Percentiles rank a stretch among this genome's conserved stretches.
phyloP scores from a whole-genome alignment of 1,139 yeast species.

The Candida dubliniensis region DNA sequence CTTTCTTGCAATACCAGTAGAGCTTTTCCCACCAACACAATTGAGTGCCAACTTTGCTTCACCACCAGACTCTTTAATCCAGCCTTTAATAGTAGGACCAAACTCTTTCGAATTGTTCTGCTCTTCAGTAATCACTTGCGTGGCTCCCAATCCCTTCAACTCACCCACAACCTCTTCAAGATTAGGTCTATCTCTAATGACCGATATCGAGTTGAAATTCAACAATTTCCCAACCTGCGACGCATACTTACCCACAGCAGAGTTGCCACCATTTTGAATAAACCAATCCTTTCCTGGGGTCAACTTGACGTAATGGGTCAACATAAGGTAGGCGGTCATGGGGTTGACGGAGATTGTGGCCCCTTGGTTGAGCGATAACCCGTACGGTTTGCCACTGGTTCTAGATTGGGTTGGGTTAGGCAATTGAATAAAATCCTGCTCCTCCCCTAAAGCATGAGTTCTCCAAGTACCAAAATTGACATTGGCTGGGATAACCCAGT shows the following conservation, averaged over 20 bases:
- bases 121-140: constrained; percentile 86
- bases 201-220: constrained; percentile 82
- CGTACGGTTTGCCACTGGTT: constrained; percentile 36
- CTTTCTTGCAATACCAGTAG: constrained; percentile 80
- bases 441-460: constrained; percentile 65
- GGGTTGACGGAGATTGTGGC: constrained; percentile 94
- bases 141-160: constrained; percentile 70
- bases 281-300: constrained; percentile 80
- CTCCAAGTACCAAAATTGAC: constrained; percentile 96
- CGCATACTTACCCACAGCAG: constrained; percentile 95
- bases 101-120: constrained; percentile 71
- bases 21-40: constrained; percentile 89
- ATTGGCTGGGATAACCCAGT: constrained; percentile 86
- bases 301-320: constrained; percentile 66
- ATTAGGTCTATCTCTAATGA: constrained; percentile 82
- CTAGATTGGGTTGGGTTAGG: constrained; percentile 40
- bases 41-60: constrained; percentile 77
- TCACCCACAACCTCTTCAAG: constrained; percentile 62
- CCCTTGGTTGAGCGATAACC: constrained; percentile 61
- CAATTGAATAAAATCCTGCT: constrained; percentile 54
- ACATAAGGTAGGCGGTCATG: constrained; percentile 87
- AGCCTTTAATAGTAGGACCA: constrained; percentile 57
- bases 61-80: constrained; percentile 57
- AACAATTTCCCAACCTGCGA: constrained; percentile 78
- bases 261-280: constrained; percentile 94